phyloP scores from a whole-genome alignment of 495 filamentous ascomycete genomes.

The Trichocladium uniseriatum region DNA sequence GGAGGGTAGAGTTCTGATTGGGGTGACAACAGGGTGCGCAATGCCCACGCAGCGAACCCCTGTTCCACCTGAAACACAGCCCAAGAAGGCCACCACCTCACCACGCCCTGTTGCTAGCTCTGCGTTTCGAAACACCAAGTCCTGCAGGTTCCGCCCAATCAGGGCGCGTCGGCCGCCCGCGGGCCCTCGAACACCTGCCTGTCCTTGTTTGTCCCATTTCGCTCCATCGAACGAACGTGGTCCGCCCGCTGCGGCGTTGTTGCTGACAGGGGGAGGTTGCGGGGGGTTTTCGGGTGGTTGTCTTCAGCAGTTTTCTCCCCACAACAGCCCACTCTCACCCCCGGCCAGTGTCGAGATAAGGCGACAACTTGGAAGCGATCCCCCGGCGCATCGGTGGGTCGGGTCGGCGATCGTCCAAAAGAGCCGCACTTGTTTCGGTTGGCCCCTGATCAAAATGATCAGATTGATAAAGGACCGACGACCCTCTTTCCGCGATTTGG shows the following conservation, averaged over 20 bases:
- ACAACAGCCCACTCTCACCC: too few relatives aligned
- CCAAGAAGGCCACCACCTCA: constrained; percentile 13
- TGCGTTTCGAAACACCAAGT: constrained; percentile 26
- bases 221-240: background rate
- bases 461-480: too few relatives aligned
- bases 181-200: background rate
- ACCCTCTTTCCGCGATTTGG: too few relatives aligned
- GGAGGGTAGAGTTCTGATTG: background rate
- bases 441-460: too few relatives aligned
- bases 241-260: background rate
- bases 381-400: too few relatives aligned
- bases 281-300: too few relatives aligned
- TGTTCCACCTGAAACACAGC: constrained; percentile 23
- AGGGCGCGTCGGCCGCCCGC: background rate
- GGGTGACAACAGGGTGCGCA: too few relatives aligned
- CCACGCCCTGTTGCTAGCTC: constrained; percentile 8
- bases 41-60: background rate
- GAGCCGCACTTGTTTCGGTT: too few relatives aligned
- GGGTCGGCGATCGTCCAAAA: too few relatives aligned
- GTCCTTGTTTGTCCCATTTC: background rate
- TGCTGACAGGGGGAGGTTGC: background rate
- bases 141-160: constrained; percentile 24
- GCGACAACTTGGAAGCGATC: too few relatives aligned
- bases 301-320: too few relatives aligned
- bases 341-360: too few relatives aligned